Evolutionary conservation across 768 basidiomycete species (phyloP).

Genomic region (Xerocomus potaroensis): DNA sequence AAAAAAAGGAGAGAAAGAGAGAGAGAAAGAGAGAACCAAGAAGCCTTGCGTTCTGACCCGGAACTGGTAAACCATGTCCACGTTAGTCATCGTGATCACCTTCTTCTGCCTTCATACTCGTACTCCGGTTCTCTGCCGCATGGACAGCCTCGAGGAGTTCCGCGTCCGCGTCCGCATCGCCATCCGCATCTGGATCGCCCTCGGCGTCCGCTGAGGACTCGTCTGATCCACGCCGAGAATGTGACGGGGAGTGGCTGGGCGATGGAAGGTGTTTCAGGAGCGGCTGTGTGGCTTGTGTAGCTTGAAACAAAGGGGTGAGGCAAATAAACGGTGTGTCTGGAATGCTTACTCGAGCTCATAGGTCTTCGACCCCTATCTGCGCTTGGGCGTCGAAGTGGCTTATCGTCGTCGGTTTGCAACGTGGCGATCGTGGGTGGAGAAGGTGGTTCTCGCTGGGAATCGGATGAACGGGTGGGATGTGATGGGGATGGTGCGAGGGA

Average conservation of each 20-base stretch:
- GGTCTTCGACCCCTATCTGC: constrained; percentile 28
- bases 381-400: constrained; percentile 15
- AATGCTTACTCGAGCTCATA: constrained; percentile 24
- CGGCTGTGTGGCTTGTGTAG: constrained; percentile 16
- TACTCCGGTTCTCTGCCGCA: constrained; percentile 43
- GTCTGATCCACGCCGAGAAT: constrained; percentile 26
- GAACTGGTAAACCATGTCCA: too few relatives aligned
- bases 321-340: constrained; percentile 8
- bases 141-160: constrained; percentile 51
- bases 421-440: constrained; percentile 32
- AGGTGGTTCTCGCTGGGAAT: constrained; percentile 28
- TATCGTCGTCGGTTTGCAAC: constrained; percentile 26
- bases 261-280: constrained; percentile 24
- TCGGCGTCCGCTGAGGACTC: constrained; percentile 29
- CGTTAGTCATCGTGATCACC: constrained; percentile 21
- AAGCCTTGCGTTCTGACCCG: too few relatives aligned
- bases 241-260: constrained; percentile 22
- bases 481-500: constrained; percentile 19
- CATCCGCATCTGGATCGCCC: constrained; percentile 36
- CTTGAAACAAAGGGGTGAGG: constrained; percentile 7
- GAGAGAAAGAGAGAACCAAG: constrained; percentile 6
- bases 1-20: too few relatives aligned
- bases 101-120: constrained; percentile 28
- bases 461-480: constrained; percentile 9
- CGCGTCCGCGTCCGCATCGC: constrained; percentile 35